Base-by-base conservation (phyloP, 306 rosid genomes). In the Castanopsis chinensis region DNA sequence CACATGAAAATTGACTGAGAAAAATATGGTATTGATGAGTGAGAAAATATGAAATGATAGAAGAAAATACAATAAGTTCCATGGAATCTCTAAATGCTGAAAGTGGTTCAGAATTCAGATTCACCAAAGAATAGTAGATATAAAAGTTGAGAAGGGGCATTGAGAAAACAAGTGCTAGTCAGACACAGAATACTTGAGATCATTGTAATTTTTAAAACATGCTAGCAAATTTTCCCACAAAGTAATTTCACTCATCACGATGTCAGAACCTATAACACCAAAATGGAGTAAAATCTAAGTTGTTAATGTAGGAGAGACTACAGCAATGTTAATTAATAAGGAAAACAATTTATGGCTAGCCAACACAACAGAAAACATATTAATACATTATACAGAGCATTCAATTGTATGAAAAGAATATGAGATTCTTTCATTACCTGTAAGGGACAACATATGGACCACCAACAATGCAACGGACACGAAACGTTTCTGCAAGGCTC, bases 371-470 rank as follows among this genome's bases (percentile, higher is more conserved):
- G 30, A 35, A 35, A 27, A 60, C 37, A 19, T 11, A n/a, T 13
- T 6, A 33, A 37, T 43, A 18, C 35, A 23, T n/a, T 53, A 49
- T 12, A 49, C 35, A 69, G 13, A 58, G 45, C 18, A 54, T 78
- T 69, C 69, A 41, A 69, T 72, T 53, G 74, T 63, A 65, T 56
- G 59, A 25, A 78, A 72, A 28, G 78, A 14, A 65, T 41, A 65
- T 69, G 43, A 57, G 14, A 41, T 23, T 41, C 63, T 58, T 53
- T 2, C 21, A 52, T 67, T 83, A 89, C 96, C 96, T 89, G 84
- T 93, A 93, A 11, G 97, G 97, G 86, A 92, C 97, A 59, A 88
- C 92, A 69, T 92, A 90, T 43, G 97, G 97, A 53, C 96, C 97
- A 84, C 92, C 94, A 43, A 93, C 83, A 23, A 93, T 68, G 83